Percentiles rank a stretch among this genome's conserved stretches.
phyloP scores from a whole-genome alignment of 768 basidiomycete genomes.

The Cystobasidium tubakii region DNA sequence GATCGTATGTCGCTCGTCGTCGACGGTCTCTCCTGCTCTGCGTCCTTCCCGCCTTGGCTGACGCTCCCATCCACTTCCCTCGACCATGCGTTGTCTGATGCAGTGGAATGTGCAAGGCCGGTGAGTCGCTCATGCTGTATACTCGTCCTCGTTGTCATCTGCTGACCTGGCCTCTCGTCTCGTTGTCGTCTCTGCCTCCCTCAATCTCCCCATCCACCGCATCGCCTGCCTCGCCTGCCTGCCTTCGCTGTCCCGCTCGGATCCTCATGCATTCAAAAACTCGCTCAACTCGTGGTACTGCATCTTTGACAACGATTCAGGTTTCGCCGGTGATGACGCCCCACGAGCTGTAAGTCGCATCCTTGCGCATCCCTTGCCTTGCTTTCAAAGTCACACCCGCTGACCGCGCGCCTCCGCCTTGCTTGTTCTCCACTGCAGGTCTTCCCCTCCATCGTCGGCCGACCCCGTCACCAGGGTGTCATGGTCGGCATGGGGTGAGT shows the following conservation, averaged over 20 bases:
- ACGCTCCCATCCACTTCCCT: neutral
- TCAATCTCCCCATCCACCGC: neutral
- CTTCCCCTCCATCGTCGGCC: slow-evolving; percentile 74
- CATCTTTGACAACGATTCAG: too few relatives aligned
- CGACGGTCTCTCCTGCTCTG: neutral
- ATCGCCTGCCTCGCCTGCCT: slow-evolving; percentile 58
- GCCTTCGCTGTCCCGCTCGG: neutral
- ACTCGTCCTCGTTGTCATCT: slow-evolving; percentile 21
- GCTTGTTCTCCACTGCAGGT: slow-evolving; percentile 44
- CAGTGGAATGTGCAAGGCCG: slow-evolving; percentile 99
- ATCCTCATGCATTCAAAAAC: slow-evolving; percentile 30
- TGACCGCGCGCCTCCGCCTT: neutral
- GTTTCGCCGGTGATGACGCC: slow-evolving; percentile 70
- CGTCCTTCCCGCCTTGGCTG: neutral
- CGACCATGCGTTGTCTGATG: slow-evolving; percentile 56
- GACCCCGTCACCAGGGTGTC: slow-evolving; percentile 86
- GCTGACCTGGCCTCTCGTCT: slow-evolving; percentile 33
- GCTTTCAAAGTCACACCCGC: slow-evolving; percentile 9
- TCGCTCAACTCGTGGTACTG: too few relatives aligned
- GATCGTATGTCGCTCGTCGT: slow-evolving; percentile 16
- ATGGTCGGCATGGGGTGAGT: slow-evolving; percentile 83
- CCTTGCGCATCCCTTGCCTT: neutral
- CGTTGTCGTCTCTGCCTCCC: slow-evolving; percentile 38
- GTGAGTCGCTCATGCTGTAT: slow-evolving; percentile 48
- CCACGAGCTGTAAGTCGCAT: slow-evolving; percentile 68